Percentiles rank a stretch among this genome's conserved stretches.
Conservation (phyloP, 768 basidiomycete genomes). For the Leccinum rimulosum region DNA sequence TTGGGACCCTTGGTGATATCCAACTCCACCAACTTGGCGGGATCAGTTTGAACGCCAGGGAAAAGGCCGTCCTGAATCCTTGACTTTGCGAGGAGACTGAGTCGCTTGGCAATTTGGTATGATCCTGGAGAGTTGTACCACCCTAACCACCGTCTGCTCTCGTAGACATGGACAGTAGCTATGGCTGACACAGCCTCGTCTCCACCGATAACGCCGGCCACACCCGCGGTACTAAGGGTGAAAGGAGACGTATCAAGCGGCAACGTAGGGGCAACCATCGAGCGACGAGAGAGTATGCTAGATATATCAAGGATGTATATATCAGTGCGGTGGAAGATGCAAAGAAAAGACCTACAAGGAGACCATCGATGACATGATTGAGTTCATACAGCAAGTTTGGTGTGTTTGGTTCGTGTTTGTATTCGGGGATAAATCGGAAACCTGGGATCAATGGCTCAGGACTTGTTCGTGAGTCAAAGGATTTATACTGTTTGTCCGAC, state of each 20-base stretch:
- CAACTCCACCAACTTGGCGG: constrained; percentile 31
- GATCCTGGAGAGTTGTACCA: constrained; percentile 41
- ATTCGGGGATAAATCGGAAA: constrained; percentile 2
- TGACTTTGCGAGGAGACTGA: constrained; percentile 32
- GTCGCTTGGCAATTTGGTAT: constrained; percentile 34
- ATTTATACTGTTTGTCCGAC: background rate
- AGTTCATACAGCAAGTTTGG: constrained; percentile 1
- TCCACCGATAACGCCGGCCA: constrained; percentile 38
- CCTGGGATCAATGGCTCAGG: background rate
- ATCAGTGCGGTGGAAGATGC: constrained; percentile 4
- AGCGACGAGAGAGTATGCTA: constrained; percentile 15
- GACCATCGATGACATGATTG: background rate
- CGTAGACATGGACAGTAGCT: constrained; percentile 36
- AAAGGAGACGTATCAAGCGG: constrained; percentile 22
- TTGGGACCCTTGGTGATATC: constrained; percentile 32
- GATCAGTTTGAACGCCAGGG: constrained; percentile 33
- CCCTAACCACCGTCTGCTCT: constrained; percentile 33
- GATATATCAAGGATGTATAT: constrained; percentile 23
- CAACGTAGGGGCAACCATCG: constrained; percentile 11
- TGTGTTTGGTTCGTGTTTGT: background rate
- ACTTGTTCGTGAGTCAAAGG: background rate
- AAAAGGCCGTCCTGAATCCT: constrained; percentile 34
- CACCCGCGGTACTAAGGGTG: constrained; percentile 31
- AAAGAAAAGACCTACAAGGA: constrained; percentile 9
- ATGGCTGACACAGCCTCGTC: constrained; percentile 40